Evolutionary conservation across 2,329 filamentous ascomycete species (phyloP), one percentile per base, ranked within the genome.

Genomic region (Talaromyces sp.): DNA sequence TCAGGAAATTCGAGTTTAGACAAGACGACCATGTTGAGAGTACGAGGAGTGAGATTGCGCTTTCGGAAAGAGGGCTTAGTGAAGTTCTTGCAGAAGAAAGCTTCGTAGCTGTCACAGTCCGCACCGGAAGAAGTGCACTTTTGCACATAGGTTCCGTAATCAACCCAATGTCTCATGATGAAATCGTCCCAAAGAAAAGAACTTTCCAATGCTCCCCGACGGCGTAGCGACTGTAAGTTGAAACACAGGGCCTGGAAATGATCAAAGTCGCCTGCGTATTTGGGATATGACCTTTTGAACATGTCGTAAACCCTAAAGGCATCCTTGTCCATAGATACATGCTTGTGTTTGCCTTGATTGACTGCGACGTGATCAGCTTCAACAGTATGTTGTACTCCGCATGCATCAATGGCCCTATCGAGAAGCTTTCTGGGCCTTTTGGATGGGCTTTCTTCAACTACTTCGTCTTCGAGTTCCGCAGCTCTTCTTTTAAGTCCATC

Each of bases 101-200:
- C 67, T 61, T 76, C 73, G 60, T 80, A 81, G 7, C 63, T 55
- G 18, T 75, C 58, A 21, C 67, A 63, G 37, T 74, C 67, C 3
- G 71, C 67, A 0, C 68, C 67, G 28, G 67, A 66, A 11, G 67
- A 67, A 6, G 63, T 54, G 59, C 69, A 70, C n/a, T 70, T 58
- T 37, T 70, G 62, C 5, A 73, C 54, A 64, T 81, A 75, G n/a
- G 60, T 58, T 3, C 68, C 71, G 63, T 79, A 81, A 28, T 74
- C 71, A 69, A 46, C 72, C 39, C 54, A 55, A 25, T 80, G 72
- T 66, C 74, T 72, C 59, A 77, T 78, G 58, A 81, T 68, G 62
- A 79, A 81, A 65, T 81, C 79, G 67, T 81, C 79, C 76, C 78
- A 80, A 25, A 72, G 61, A 35, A 71, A 76, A 12, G 74, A 77